These are phyloP conservation scores for Earliella scabrosa DNA, from an alignment of 1,284 basidiomycete genomes.

Conservation along the genomic window DNA sequence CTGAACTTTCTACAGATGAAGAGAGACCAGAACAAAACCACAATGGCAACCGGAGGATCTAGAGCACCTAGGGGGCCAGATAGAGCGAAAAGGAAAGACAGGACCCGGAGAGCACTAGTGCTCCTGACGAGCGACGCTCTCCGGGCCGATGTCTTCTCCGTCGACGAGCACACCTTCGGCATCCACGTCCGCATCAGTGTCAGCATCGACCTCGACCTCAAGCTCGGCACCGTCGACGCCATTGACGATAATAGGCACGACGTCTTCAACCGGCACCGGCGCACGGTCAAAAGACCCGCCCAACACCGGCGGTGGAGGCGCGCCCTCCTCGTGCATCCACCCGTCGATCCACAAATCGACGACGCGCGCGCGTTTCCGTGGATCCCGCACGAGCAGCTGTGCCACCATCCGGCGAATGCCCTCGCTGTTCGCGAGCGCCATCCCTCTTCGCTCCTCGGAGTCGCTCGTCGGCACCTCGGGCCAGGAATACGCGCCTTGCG, in stretches of 20 bases:
- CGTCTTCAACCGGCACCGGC: constrained; percentile 1
- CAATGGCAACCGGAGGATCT: not conserved
- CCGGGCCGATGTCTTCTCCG: constrained; percentile 35
- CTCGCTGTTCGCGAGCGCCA: constrained; percentile 46
- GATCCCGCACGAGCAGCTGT: constrained; percentile 71
- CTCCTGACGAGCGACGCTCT: constrained; percentile 35
- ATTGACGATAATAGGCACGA: constrained; percentile 4
- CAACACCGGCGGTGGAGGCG: constrained; percentile 29
- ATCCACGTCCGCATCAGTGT: constrained; percentile 26
- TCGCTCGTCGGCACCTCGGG: constrained; percentile 40
- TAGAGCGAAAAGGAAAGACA: not conserved
- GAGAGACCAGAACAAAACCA: not conserved
- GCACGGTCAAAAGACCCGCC: constrained; percentile 7
- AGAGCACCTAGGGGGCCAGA: not conserved
- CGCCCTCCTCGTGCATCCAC: constrained; percentile 56
- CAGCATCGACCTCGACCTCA: constrained; percentile 18
- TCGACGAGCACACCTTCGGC: constrained; percentile 37
- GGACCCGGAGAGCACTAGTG: constrained; percentile 16
- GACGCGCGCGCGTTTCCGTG: constrained; percentile 60
- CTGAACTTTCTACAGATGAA: not conserved
- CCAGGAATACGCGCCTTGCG: constrained; percentile 79
- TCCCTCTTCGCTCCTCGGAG: constrained; percentile 20
- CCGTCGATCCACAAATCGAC: constrained; percentile 68
- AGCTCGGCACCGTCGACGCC: constrained; percentile 9
- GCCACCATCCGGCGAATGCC: constrained; percentile 60